Conservation (phyloP, 176 grass and related monocot genomes). For the Aegilops speltoides region DNA sequence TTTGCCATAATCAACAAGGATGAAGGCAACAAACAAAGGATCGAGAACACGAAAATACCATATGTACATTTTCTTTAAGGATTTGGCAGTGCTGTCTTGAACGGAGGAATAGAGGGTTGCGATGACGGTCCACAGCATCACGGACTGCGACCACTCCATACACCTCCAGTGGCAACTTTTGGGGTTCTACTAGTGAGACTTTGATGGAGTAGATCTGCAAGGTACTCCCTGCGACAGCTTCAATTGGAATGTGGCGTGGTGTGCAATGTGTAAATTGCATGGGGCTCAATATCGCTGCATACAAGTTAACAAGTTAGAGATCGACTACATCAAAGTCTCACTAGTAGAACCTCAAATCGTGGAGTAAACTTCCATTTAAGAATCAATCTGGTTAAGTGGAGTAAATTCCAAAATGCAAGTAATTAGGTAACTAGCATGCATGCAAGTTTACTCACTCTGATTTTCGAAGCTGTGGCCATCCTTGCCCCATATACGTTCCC, state of each 20-base stretch:
- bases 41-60: too few relatives aligned
- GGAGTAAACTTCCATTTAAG: background rate
- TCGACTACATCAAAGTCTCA: background rate
- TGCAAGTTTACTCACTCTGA: background rate
- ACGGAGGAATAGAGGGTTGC: too few relatives aligned
- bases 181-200: background rate
- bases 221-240: background rate
- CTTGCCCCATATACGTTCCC: background rate
- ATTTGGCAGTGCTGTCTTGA: too few relatives aligned
- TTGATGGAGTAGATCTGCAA: background rate
- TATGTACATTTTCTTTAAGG: too few relatives aligned
- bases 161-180: background rate
- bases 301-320: background rate
- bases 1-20: too few relatives aligned
- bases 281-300: background rate
- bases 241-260: background rate
- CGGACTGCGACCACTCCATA: too few relatives aligned
- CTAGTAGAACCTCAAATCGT: background rate
- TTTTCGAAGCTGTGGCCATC: background rate
- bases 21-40: too few relatives aligned
- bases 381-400: background rate
- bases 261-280: background rate
- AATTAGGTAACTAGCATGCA: too few relatives aligned
- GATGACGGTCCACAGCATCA: too few relatives aligned
- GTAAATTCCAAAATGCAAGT: background rate